A percentile compares a stretch with the other conserved stretches of the same genome.
Conservation (phyloP, 345 rosid species). For the Salix udensis region DNA sequence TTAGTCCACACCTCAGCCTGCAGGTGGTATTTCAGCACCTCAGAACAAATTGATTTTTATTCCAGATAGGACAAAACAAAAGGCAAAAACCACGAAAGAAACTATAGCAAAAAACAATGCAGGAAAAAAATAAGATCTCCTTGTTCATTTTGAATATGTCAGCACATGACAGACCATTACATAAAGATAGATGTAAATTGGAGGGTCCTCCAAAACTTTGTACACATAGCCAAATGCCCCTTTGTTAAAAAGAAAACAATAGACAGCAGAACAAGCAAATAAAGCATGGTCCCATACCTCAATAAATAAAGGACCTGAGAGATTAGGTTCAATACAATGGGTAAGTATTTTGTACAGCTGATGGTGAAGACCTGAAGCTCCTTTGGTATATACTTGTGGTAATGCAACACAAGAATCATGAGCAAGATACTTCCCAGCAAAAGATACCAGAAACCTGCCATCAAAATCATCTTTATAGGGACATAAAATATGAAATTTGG, state of each 20-base stretch:
- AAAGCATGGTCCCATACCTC: conserved; percentile 45
- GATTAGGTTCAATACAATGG: conserved; percentile 51
- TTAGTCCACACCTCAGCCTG: background rate
- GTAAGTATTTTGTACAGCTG: conserved; percentile 58
- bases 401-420: conserved; percentile 52
- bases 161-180: background rate
- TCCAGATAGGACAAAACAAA: background rate
- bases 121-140: background rate
- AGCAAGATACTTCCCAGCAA: conserved; percentile 77
- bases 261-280: background rate
- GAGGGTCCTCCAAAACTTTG: background rate
- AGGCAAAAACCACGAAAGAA: background rate
- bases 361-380: conserved; percentile 41
- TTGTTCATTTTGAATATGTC: background rate
- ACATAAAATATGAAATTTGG: background rate
- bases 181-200: background rate
- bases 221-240: background rate
- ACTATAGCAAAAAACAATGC: background rate
- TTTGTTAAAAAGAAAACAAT: background rate
- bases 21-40: background rate
- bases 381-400: conserved; percentile 35
- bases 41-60: background rate
- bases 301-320: conserved; percentile 88
- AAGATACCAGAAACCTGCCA: conserved; percentile 85
- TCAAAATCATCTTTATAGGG: conserved; percentile 10